These are phyloP conservation scores for Leavenworthia alabamica DNA, from an alignment of 345 rosid genomes.

Conservation along the genomic window DNA sequence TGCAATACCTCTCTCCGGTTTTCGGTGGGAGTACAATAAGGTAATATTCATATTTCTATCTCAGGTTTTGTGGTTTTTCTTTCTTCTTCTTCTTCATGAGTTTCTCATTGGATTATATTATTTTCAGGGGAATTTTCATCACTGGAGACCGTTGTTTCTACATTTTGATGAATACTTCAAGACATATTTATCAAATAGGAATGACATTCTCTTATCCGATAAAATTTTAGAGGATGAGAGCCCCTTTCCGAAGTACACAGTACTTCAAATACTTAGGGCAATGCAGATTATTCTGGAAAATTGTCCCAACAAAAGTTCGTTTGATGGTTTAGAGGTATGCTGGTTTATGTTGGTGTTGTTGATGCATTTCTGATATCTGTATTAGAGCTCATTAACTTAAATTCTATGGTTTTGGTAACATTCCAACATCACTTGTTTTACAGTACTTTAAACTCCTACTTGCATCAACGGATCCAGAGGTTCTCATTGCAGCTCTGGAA, in stretches of 20 bases:
- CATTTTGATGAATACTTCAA: conserved; percentile 91
- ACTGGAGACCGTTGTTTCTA: conserved; percentile 91
- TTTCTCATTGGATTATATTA: conserved; percentile 28
- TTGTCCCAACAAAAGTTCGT: conserved; percentile 80
- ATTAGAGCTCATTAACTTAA: neutral
- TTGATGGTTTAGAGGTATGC: conserved; percentile 90
- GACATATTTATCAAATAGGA: conserved; percentile 70
- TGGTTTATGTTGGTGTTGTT: neutral
- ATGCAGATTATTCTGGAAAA: conserved; percentile 90
- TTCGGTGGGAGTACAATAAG: conserved; percentile 87
- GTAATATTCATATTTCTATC: conserved; percentile 29
- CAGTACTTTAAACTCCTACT: conserved; percentile 94
- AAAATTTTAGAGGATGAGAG: conserved; percentile 54
- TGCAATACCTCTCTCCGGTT: conserved; percentile 95
- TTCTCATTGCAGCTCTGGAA: conserved; percentile 82
- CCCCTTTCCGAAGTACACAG: conserved; percentile 74
- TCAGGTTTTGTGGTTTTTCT: neutral
- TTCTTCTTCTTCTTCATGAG: neutral
- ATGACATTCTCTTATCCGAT: conserved; percentile 76
- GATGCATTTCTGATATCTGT: conserved; percentile 8
- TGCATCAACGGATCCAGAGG: conserved; percentile 91
- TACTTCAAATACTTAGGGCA: conserved; percentile 78
- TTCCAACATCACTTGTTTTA: neutral
- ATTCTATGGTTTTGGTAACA: conserved; percentile 19
- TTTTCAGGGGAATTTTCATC: conserved; percentile 89